Evolutionary conservation across 2,329 filamentous ascomycete genomes (phyloP), one percentile per base, ranked within the genome.

Genomic region (Penicillium griseofulvum): DNA sequence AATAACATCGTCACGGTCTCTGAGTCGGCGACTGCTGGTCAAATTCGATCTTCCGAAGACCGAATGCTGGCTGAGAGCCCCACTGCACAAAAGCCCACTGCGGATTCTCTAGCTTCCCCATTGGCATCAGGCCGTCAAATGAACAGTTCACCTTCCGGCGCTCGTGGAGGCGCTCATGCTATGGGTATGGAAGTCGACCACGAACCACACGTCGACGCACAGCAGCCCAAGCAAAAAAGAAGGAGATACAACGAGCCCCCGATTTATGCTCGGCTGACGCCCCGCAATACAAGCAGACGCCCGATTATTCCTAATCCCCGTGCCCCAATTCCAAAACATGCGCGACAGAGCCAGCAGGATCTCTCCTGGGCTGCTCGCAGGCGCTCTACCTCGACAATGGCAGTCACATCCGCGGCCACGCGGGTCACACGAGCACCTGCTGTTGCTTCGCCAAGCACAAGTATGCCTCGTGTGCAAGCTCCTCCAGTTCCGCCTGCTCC

Each of bases 171-270:
- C 49, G 44, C 59, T 33, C 61, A 65, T 24, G 56, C 65, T 16
- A 49, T 64, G 33, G 69, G 69, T 45, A 61, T 65, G 56, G 67
- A 68, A 8, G 45, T 66, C 16, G 58, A 63, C 34, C 52, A 62
- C 5, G 60, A 65, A 17, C 41, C 59, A 22, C 64, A 45, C 19
- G 50, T 64, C 14, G 68, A 66, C 31, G 62, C 64, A n/a, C 68
- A 74, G 51, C 74, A 71, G 19, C 78, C 76, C 17, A 75, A 76
- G 16, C 75, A 72, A 58, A 83, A 82, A 62, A 74, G 78, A 57
- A 73, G 75, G 56, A 75, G 80, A 47, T 81, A 80, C 58, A 74
- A 77, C 43, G 80, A 83, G 63, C 77, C 80, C 31, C 82, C 82
- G 3, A 78, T 83, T 36, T 84, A 72, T 64, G 79, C 79, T 19